Base-by-base conservation (phyloP, 345 rosid species). In the Anacardium occidentale region DNA sequence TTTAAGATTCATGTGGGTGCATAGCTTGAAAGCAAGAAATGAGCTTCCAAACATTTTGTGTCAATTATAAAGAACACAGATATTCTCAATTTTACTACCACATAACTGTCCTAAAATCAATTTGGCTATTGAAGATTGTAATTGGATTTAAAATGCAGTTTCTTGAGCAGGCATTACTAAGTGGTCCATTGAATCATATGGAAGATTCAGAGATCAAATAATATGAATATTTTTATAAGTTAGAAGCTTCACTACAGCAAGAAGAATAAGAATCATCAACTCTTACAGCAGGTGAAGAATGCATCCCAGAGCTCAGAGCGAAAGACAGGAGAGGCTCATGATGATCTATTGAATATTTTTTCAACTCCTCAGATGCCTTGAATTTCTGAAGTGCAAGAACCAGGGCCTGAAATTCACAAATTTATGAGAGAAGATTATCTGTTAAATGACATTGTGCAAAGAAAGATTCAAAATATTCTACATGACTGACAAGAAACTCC, bases 201-300 rank as follows among this genome's bases (percentile, higher is more conserved):
- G 22, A 60, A 47, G 66, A 60, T 15, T 61, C 17, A 47, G 66
- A 74, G 40, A 21, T n/a, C 55, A 7, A 10, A 20, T 20, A 66
- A 12, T 58, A 58, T 29, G 34, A 59, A 29, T 20, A 58, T 20
- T 70, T 7, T 20, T 25, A 14, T 26, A 29, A 48, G 58, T 32
- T n/a, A 58, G 34, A 18, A 55, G 47, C 62, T 62, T 53, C 25
- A 42, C 44, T 20, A 51, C 5, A 22, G 7, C 13, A 21, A 44
- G 42, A 26, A 45, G 32, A 11, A 75, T 64, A 4, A 26, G 55
- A 62, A 67, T 21, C 45, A 68, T 34, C 50, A 53, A 40, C 53
- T 78, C 82, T 84, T 83, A 89, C 94, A 53, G 94, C 94, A 56
- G 91, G 90, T 53, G 91, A 89, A 73, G 91, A 89, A 70, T 89